Percentiles rank a stretch among this genome's conserved stretches.
Evolutionary conservation across 495 filamentous ascomycete species (phyloP).

Genomic region (Neurospora hispaniola): DNA sequence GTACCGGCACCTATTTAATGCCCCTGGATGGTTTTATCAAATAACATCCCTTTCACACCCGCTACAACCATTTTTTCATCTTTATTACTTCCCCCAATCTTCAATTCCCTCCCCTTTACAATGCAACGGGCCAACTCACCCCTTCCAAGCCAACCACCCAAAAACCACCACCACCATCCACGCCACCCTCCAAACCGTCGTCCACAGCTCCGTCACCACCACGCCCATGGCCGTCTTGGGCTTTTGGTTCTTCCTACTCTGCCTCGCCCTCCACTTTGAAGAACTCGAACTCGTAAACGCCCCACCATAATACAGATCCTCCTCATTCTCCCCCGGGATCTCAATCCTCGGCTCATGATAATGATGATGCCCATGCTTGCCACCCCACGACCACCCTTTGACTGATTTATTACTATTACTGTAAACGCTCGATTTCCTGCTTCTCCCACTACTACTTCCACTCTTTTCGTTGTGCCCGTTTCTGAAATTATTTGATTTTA

Average conservation of each 20-base stretch:
- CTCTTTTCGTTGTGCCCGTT: not conserved
- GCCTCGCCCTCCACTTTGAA: conserved; percentile 20
- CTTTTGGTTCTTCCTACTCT: conserved; percentile 3
- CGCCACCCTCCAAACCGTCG: conserved; percentile 28
- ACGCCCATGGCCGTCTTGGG: conserved; percentile 14
- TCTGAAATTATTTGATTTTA: conserved; percentile 1
- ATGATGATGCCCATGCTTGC: not conserved
- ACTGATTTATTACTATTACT: not conserved
- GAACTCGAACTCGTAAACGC: not conserved
- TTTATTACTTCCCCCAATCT: not conserved
- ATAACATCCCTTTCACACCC: not conserved
- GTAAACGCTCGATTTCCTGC: conserved; percentile 1
- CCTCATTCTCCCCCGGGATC: conserved; percentile 29
- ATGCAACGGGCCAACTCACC: conserved; percentile 10
- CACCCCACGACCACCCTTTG: not conserved
- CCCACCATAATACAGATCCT: conserved; percentile 17
- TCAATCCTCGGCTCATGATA: conserved; percentile 28
- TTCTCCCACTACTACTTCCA: not conserved
- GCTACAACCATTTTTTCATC: not conserved
- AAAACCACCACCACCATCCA: conserved; percentile 38
- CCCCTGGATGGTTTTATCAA: not conserved
- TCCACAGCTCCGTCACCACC: conserved; percentile 34
- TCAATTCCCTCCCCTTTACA: no score
- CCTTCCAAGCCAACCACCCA: conserved; percentile 29
- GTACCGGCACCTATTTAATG: not conserved